phyloP scores from a whole-genome alignment of 306 rosid genomes.

The Medicago lupulina region DNA sequence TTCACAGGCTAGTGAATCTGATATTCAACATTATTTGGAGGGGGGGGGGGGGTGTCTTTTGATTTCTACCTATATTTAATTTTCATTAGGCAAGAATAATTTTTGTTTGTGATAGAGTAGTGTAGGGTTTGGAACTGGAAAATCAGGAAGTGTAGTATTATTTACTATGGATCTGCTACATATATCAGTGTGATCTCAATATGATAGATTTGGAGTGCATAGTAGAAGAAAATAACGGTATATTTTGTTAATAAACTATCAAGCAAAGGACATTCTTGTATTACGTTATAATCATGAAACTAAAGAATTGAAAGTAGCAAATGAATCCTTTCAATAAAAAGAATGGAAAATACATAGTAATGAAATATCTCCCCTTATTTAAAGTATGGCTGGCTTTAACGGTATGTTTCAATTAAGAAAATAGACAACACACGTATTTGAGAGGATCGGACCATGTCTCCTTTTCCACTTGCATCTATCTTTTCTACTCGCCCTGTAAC shows the following conservation, averaged over 20 bases:
- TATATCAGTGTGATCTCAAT: background rate
- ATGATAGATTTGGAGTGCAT: too few relatives aligned
- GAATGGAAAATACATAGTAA: background rate
- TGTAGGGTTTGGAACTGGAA: background rate
- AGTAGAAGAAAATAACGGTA: too few relatives aligned
- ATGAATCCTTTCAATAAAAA: background rate
- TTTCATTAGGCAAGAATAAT: background rate
- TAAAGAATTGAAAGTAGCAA: background rate
- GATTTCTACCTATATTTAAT: background rate
- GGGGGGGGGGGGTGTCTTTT: too few relatives aligned
- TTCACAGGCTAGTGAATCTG: too few relatives aligned
- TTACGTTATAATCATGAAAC: background rate
- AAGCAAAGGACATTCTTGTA: background rate
- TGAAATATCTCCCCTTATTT: background rate
- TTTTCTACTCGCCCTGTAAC: background rate
- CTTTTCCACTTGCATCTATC: too few relatives aligned
- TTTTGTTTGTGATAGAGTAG: background rate
- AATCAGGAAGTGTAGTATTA: background rate
- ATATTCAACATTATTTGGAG: too few relatives aligned
- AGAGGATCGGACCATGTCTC: too few relatives aligned
- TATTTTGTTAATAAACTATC: background rate
- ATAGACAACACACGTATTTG: too few relatives aligned
- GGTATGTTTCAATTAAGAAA: too few relatives aligned
- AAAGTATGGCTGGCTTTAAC: background rate
- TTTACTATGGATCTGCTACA: background rate